Evolutionary conservation across 345 rosid species (phyloP), one percentile per base, ranked within the genome.

Genomic region (Linum trigynum): DNA sequence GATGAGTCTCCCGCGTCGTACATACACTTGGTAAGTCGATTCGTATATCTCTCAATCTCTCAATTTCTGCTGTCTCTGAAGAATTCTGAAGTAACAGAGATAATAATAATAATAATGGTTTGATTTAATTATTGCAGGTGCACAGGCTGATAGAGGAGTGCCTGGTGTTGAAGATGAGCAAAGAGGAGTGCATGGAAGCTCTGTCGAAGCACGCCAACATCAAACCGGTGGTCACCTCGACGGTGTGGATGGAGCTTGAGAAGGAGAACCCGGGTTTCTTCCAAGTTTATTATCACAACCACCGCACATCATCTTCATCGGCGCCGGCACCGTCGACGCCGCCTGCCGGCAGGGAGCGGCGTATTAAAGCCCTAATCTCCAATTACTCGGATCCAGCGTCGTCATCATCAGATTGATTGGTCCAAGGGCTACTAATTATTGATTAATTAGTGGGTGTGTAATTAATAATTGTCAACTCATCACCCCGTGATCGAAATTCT

Each of bases 101-200:
- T 17, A 57, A 8, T 57, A 57, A 15, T 11, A 11, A 11, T 57
- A 15, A n/a, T 57, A n/a, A 3, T 56, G 8, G 10, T 6, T 3
- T 57, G 35, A 17, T n/a, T 23, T 9, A 11, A 17, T 16, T n/a
- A 2, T 6, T 9, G 61, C 61, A 57, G 61, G 61, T 57, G 61
- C 61, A 57, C 37, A 7, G 61, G 8, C 38, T 57, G 3, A 57
- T 57, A 57, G 61, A 57, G 38, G 61, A 57, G 38, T 57, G 61
- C 23, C 36, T 57, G 38, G 10, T 57, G 3, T 57, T 57, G 36
- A 57, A 57, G 36, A 57, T 57, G 61, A 37, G 38, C 61, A 57
- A 57, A 57, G 61, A 57, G 23, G 61, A 57, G 38, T 57, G 61
- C 61, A 57, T 57, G 61, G 61, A 57, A 57, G 61, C 61, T 57